A percentile compares a stretch with the other conserved stretches of the same genome.
phyloP scores from a whole-genome alignment of 768 basidiomycete species.

The Megacollybia marginata region DNA sequence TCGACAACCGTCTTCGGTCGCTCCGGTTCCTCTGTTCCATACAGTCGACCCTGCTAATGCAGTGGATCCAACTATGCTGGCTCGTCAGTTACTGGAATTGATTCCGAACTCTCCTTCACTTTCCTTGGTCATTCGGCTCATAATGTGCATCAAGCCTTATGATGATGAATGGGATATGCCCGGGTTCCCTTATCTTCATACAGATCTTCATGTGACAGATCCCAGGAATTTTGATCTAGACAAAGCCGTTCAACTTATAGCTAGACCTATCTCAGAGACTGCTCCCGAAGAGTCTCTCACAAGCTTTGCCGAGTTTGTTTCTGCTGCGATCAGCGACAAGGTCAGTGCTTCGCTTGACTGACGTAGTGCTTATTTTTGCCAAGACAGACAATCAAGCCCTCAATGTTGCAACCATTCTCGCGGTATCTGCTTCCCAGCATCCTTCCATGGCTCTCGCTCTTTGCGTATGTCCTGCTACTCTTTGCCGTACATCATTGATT shows the following conservation, averaged over 20 bases:
- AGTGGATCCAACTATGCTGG: slow-evolving; percentile 53
- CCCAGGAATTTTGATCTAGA: slow-evolving; percentile 51
- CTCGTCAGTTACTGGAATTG: slow-evolving; percentile 51
- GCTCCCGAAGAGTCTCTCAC: slow-evolving; percentile 40
- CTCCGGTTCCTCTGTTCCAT: slow-evolving; percentile 35
- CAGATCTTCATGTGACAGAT: slow-evolving; percentile 46
- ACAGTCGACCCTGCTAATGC: slow-evolving; percentile 55
- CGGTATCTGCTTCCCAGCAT: slow-evolving; percentile 59
- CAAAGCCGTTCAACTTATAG: slow-evolving; percentile 42
- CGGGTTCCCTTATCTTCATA: slow-evolving; percentile 64
- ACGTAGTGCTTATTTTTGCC: slow-evolving; percentile 4
- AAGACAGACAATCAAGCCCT: slow-evolving; percentile 51
- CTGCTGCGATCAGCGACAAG: slow-evolving; percentile 48
- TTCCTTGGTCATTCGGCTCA: slow-evolving; percentile 56
- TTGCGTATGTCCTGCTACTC: slow-evolving; percentile 24
- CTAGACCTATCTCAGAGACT: slow-evolving; percentile 55
- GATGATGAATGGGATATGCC: slow-evolving; percentile 77
- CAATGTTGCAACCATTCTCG: slow-evolving; percentile 54
- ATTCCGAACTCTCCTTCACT: slow-evolving; percentile 60
- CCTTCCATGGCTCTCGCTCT: slow-evolving; percentile 45
- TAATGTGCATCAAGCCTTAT: slow-evolving; percentile 74
- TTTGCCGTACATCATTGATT: not conserved
- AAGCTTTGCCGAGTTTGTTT: slow-evolving; percentile 49
- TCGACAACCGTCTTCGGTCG: slow-evolving; percentile 24
- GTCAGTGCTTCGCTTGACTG: slow-evolving; percentile 25